phyloP scores from a whole-genome alignment of 1,139 yeast species.

The Suhomyces coccinellae region DNA sequence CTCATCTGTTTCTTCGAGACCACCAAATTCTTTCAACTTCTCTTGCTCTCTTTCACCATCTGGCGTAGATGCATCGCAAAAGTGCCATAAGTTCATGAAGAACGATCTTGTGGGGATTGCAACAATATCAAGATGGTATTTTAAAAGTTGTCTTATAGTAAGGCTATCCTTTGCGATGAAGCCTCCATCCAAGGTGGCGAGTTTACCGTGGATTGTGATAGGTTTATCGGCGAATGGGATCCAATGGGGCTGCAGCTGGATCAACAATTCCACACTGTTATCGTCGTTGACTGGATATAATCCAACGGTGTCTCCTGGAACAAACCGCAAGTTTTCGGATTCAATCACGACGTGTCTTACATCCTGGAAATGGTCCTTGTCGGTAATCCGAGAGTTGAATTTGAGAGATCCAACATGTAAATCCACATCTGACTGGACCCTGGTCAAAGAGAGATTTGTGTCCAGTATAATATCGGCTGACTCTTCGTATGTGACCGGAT shows the following conservation, averaged over 20 bases:
- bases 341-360: conserved; percentile 64
- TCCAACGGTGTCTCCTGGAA: conserved; percentile 81
- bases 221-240: conserved; percentile 62
- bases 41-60: conserved; percentile 64
- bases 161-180: conserved; percentile 45
- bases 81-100: conserved; percentile 69
- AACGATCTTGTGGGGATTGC: conserved; percentile 85
- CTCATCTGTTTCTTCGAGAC: conserved; percentile 72
- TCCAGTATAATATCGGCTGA: conserved; percentile 1
- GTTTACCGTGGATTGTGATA: conserved; percentile 31
- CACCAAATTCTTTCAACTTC: conserved; percentile 74
- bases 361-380: conserved; percentile 81
- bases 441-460: conserved; percentile 5
- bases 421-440: conserved; percentile 5
- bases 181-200: conserved; percentile 55
- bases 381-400: conserved; percentile 61
- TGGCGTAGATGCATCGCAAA: conserved; percentile 54
- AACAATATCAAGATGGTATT: conserved; percentile 77
- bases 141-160: conserved; percentile 71
- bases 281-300: conserved; percentile 74
- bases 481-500: conserved; percentile 21
- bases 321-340: conserved; percentile 35
- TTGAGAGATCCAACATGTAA: conserved; percentile 42
- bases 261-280: conserved; percentile 60
- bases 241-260: conserved; percentile 75